Base-by-base conservation (phyloP, 441 rosid genomes). In the Daphne laureola region DNA sequence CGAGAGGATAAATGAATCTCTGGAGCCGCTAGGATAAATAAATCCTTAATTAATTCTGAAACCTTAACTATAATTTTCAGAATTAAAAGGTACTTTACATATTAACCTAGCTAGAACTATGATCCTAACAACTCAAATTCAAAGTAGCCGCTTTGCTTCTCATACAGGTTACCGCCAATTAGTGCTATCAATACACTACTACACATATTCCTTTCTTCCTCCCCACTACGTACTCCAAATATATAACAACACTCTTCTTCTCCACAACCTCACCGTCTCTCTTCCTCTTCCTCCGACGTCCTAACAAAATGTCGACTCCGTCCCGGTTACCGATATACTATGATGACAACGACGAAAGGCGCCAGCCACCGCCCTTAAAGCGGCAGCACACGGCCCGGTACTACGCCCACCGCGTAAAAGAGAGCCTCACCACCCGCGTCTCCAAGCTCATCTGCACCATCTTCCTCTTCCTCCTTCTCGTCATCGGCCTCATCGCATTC, bases 351-450 rank as follows among this genome's bases (percentile, higher is more conserved):
- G n/a, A 65, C 60, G 5, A 6, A 16, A 25, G 9, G 23, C 7
- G 66, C 36, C 66, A 67, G 17, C 82, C 59, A 57, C 17, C 11
- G 4, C 85, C 59, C 61, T 81, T 57, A 53, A 66, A 67, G 21
- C 83, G 59, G 66, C 38, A 31, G 38, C 85, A 58, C 67, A 78
- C 53, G 0, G 67, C 84, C 61, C 65, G 72, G 43, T 70, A 88
- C 83, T 76, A 76, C 13, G 86, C 76, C 51, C 78, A 61, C 53
- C 79, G 82, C 0, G 95, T 79, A 72, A 70, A 55, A 3, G 91
- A 81, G 53, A 86, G 91, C 73, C 81, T 88, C 64, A 55, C 93
- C 38, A 66, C 78, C 46, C 73, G 84, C 18, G 63, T 81, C 66
- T 67, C 83, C 14, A 88, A 79, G 59, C 49, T 78, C 15, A 48